Percentiles rank a stretch among this genome's conserved stretches.
phyloP scores from a whole-genome alignment of 2,329 filamentous ascomycete genomes.

The Scorias spongiosa region DNA sequence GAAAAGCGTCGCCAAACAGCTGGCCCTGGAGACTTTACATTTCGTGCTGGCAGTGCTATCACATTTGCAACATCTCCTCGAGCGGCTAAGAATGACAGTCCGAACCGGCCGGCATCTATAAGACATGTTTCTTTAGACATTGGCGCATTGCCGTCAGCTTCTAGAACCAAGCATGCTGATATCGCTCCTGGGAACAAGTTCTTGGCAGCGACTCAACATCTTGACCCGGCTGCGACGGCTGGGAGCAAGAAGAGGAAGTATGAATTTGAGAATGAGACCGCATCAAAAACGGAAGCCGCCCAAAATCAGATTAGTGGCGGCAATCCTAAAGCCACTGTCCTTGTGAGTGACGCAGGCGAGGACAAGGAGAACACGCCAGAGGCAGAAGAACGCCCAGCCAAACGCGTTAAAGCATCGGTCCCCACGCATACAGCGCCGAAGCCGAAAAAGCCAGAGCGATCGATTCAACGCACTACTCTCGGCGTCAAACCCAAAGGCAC shows the following conservation, averaged over 20 bases:
- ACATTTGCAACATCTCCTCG: slow-evolving; percentile 26
- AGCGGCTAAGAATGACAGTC: slow-evolving; percentile 11
- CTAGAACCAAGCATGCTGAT: slow-evolving; percentile 22
- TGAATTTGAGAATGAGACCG: slow-evolving; percentile 19
- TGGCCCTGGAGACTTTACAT: slow-evolving; percentile 31
- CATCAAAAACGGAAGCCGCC: slow-evolving; percentile 13
- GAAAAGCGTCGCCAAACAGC: slow-evolving; percentile 21
- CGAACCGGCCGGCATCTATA: slow-evolving; percentile 25
- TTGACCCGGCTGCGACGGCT: slow-evolving; percentile 1
- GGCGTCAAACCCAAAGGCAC: slow-evolving; percentile 19
- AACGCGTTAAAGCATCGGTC: slow-evolving; percentile 12
- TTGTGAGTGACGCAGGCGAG: slow-evolving; percentile 27
- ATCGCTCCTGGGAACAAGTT: slow-evolving; percentile 7
- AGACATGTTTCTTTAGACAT: slow-evolving; percentile 27
- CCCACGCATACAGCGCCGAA: slow-evolving; percentile 2
- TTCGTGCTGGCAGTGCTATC: slow-evolving; percentile 29
- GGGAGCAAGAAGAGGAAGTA: slow-evolving; percentile 31
- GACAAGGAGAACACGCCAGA: slow-evolving; percentile 8
- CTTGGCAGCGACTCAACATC: not conserved
- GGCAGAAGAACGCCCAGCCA: slow-evolving; percentile 11
- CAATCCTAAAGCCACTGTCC: slow-evolving; percentile 17
- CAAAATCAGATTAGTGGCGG: not conserved
- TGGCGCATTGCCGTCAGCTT: slow-evolving; percentile 4
- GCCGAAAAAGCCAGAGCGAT: slow-evolving; percentile 5
- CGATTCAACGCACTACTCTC: slow-evolving; percentile 13